Conservation (phyloP, 805 yeast species). For the Sugiyamaella boreocaroliniensis region DNA sequence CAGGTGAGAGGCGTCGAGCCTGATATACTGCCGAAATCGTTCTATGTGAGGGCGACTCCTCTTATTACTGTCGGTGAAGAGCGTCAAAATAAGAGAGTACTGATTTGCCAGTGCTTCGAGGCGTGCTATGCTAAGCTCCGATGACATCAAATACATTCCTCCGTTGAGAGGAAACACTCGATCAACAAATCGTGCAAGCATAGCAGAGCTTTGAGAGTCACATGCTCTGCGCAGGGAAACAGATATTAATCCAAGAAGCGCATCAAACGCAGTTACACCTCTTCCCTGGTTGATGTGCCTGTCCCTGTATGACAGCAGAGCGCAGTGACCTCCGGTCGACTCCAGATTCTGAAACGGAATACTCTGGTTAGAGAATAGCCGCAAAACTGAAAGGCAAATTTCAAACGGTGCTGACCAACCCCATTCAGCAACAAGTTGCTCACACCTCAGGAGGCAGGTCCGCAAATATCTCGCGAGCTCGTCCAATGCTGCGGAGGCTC, state of each 20-base stretch:
- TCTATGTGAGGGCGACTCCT: slow-evolving; percentile 1
- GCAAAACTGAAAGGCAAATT: background rate
- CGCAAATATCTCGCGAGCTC: background rate
- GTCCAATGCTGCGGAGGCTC: background rate
- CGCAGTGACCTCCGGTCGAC: background rate
- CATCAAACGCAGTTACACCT: background rate
- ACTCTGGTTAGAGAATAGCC: background rate
- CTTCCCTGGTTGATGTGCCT: background rate
- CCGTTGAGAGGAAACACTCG: slow-evolving; percentile 1
- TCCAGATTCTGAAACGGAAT: background rate
- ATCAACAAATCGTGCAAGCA: background rate
- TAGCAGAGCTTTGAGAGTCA: background rate
- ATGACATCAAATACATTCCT: slow-evolving; percentile 1
- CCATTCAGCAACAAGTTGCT: background rate
- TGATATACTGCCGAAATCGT: background rate
- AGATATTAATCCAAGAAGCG: background rate
- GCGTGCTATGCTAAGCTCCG: slow-evolving; percentile 1
- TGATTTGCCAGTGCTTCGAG: slow-evolving; percentile 5
- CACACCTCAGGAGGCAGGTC: background rate
- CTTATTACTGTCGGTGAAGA: background rate
- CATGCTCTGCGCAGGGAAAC: background rate
- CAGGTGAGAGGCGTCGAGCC: slow-evolving; percentile 1
- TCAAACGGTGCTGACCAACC: background rate
- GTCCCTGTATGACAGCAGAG: background rate
- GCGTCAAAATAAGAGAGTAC: slow-evolving; percentile 2